Evolutionary conservation across 306 rosid genomes (phyloP).

Genomic region (Heteromeles arbutifolia): DNA sequence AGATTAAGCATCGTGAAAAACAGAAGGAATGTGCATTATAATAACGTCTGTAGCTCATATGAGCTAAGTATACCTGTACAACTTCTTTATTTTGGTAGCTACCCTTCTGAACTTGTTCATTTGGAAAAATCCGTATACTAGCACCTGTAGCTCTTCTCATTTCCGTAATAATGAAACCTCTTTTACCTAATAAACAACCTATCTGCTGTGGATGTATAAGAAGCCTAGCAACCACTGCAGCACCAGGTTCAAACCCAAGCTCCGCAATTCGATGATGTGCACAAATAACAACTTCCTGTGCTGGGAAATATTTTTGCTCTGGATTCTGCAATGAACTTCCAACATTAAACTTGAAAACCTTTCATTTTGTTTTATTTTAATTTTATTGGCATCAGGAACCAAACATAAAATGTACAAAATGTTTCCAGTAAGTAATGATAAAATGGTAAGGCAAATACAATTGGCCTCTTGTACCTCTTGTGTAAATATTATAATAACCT

Average conservation of each 20-base stretch:
- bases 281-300: constrained; percentile 84
- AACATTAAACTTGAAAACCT: constrained; percentile 13
- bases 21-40: neutral
- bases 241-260: constrained; percentile 72
- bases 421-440: constrained; percentile 1
- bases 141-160: constrained; percentile 84
- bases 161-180: constrained; percentile 70
- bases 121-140: constrained; percentile 66
- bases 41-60: neutral
- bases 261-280: constrained; percentile 71
- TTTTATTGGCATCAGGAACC: neutral
- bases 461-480: constrained; percentile 55
- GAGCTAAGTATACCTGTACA: constrained; percentile 59
- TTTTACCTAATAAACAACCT: constrained; percentile 80
- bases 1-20: neutral
- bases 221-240: constrained; percentile 68
- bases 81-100: constrained; percentile 59
- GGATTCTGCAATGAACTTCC: constrained; percentile 42
- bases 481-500: constrained; percentile 71
- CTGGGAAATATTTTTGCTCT: constrained; percentile 73
- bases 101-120: constrained; percentile 55
- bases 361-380: neutral
- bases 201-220: constrained; percentile 75
- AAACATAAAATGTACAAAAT: neutral
- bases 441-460: constrained; percentile 3